phyloP scores from a whole-genome alignment of 169 alveolate species.

The Cryptosporidium ubiquitum region DNA sequence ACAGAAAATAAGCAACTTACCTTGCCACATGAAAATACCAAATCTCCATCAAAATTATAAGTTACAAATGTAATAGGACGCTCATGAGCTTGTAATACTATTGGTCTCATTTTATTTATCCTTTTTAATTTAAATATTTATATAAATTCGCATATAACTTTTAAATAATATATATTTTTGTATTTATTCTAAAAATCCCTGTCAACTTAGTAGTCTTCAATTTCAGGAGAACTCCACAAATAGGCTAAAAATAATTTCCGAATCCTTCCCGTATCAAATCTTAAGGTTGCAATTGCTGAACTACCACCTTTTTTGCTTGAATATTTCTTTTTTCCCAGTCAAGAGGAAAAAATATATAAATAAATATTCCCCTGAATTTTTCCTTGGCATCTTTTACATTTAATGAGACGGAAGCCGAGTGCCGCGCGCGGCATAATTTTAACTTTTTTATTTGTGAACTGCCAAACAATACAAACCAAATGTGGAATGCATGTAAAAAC shows the following conservation, averaged over 20 bases:
- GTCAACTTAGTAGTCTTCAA: background rate
- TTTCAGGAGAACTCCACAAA: background rate
- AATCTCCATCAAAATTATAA: conserved; percentile 89
- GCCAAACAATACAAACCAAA: background rate
- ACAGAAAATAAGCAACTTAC: conserved; percentile 75
- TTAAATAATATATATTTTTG: background rate
- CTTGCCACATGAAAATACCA: conserved; percentile 90
- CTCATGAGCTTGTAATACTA: conserved; percentile 87
- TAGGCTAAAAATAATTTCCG: background rate
- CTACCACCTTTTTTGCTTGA: background rate
- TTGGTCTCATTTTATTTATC: conserved; percentile 82
- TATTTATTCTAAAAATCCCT: background rate
- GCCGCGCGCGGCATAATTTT: background rate
- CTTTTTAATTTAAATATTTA: background rate
- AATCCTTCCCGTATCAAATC: background rate
- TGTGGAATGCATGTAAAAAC: background rate
- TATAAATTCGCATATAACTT: background rate
- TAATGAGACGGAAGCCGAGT: background rate
- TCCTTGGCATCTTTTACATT: background rate
- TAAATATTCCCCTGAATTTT: background rate
- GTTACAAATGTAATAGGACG: conserved; percentile 91
- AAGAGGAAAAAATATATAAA: background rate
- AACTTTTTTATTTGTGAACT: background rate
- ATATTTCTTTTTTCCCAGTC: background rate
- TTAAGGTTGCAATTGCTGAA: background rate